phyloP scores from a whole-genome alignment of 1,284 basidiomycete species.

The Stereum hirsutum region DNA sequence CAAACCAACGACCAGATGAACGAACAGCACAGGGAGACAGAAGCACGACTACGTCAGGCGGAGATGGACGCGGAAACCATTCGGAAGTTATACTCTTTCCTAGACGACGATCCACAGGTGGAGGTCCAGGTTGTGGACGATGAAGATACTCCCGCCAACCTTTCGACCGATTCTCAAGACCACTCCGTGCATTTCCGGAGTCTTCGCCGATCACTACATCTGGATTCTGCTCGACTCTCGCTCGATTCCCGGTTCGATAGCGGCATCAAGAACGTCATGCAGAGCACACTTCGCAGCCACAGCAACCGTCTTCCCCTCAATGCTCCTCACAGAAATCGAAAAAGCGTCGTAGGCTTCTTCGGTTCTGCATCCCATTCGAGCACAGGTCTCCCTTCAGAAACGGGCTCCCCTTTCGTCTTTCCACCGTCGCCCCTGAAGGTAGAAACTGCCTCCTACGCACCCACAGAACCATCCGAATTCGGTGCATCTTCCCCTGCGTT shows the following conservation, averaged over 20 bases:
- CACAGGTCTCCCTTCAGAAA: not conserved
- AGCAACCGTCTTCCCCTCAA: slow-evolving; percentile 7
- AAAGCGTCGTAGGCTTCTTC: slow-evolving; percentile 58
- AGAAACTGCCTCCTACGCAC: not conserved
- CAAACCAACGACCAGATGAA: slow-evolving; percentile 65
- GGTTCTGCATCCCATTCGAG: not conserved
- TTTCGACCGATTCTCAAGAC: not conserved
- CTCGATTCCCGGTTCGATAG: slow-evolving; percentile 14
- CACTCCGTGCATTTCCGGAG: slow-evolving; percentile 35
- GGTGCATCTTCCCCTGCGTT: slow-evolving; percentile 13
- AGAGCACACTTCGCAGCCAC: slow-evolving; percentile 23
- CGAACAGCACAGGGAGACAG: slow-evolving; percentile 55
- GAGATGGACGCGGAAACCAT: slow-evolving; percentile 66
- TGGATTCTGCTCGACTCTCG: slow-evolving; percentile 16
- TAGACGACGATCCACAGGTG: slow-evolving; percentile 46
- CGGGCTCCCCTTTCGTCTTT: not conserved
- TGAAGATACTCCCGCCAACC: slow-evolving; percentile 15
- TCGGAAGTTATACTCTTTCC: slow-evolving; percentile 59
- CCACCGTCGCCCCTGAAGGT: too few species aligned
- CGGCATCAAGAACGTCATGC: slow-evolving; percentile 24
- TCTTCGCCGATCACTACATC: slow-evolving; percentile 29
- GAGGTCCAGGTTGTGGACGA: slow-evolving; percentile 33
- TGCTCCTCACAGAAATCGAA: slow-evolving; percentile 29
- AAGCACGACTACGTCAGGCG: slow-evolving; percentile 51
- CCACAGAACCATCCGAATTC: slow-evolving; percentile 1